Conservation (phyloP, 306 rosid genomes). For the Malus sieversii region DNA sequence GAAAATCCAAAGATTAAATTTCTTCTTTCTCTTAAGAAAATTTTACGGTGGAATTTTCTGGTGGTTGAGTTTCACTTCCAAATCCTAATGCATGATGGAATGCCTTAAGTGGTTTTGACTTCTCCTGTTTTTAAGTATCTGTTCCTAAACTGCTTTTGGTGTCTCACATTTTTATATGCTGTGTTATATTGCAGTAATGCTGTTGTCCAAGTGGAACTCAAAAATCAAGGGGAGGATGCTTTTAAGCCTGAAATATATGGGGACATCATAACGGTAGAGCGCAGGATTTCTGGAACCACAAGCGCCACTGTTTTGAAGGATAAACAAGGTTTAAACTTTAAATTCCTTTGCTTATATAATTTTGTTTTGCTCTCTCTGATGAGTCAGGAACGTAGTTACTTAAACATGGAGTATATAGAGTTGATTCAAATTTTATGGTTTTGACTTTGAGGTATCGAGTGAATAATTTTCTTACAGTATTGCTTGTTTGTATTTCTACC, state of each 20-base stretch:
- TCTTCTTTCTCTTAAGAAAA: not conserved
- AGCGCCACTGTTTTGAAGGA: constrained; percentile 56
- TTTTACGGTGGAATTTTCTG: not conserved
- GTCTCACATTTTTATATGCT: constrained; percentile 3
- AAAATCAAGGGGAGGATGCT: constrained; percentile 86
- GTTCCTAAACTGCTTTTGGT: not conserved
- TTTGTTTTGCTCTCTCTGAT: not conserved
- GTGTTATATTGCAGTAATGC: constrained; percentile 51
- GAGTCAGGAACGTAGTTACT: not conserved
- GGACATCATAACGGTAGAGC: constrained; percentile 54
- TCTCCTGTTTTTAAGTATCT: not conserved
- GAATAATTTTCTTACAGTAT: not conserved
- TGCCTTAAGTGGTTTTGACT: not conserved
- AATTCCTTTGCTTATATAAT: not conserved
- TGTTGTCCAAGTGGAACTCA: constrained; percentile 61
- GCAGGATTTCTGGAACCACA: constrained; percentile 59
- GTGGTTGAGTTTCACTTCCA: not conserved
- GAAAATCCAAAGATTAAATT: not conserved
- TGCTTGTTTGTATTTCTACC: not conserved
- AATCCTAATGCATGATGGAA: not conserved
- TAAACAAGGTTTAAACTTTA: constrained; percentile 43
- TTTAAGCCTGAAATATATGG: constrained; percentile 75
- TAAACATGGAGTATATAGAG: not conserved
- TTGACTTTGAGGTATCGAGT: not conserved
- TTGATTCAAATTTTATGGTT: not conserved